Evolutionary conservation across 768 basidiomycete genomes (phyloP), one percentile per base, ranked within the genome.

Genomic region (Panus rudis): DNA sequence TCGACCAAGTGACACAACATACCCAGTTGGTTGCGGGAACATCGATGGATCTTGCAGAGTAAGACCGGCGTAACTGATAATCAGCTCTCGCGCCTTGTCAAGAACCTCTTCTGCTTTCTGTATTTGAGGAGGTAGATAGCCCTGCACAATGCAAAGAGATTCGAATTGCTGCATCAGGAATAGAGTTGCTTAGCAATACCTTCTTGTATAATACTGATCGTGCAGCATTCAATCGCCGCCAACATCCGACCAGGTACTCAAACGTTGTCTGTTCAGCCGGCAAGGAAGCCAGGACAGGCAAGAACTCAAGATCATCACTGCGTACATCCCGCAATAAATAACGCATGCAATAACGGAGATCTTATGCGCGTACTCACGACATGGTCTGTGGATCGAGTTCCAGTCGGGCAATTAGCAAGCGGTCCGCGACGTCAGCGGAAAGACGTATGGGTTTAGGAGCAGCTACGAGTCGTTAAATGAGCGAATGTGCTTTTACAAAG

Each of bases 31-130:
- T 52, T 96, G 90, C 37, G 91, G 87, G 52, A 99, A 98, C 84
- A 97, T 93, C 28, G 81, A 81, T 1, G 93, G 88, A 47, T 93
- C 92, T 63, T 93, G 91, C 8, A 99, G 68, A 19, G 76, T 85
- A 37, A 97, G 72, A 4, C 92, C 93, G 10, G 83, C 78, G 64
- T 96, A 96, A 44, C 84, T 90, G 50, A 98, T 78, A 39, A 97
- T 63, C 13, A 96, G 71, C 44, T 84, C 75, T n/a, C 84, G 81
- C 27, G 87, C 59, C 60, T 81, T 89, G 32, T 92, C 86, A 17
- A 91, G 68, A n/a, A 76, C 61, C 22, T 57, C 62, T 10, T 75
- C 62, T 24, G 87, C 91, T 51, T 67, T 66, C 47, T 81, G 73
- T 6, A 75, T 69, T 37, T 84, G 81, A 23, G 75, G 65, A 19